phyloP scores from a whole-genome alignment of 768 basidiomycete species.

The Mrakia blollopis region DNA sequence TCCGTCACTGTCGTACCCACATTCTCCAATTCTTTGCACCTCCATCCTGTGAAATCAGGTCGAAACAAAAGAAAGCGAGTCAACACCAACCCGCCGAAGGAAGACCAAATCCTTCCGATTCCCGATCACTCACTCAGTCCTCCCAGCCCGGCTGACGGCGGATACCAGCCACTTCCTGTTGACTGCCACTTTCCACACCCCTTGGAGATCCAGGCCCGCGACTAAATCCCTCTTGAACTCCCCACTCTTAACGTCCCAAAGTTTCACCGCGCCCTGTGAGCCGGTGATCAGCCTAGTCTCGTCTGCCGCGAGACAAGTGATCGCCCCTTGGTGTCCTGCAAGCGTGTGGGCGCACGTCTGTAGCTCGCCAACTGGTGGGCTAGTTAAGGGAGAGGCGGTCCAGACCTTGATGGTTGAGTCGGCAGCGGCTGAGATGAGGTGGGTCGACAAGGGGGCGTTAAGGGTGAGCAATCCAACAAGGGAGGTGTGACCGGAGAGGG shows the following conservation, averaged over 20 bases:
- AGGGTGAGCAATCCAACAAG: neutral
- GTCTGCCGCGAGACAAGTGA: neutral
- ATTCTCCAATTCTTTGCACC: neutral
- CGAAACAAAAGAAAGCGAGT: neutral
- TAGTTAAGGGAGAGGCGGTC: neutral
- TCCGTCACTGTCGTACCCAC: neutral
- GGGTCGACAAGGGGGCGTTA: neutral
- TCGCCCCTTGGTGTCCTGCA: neutral
- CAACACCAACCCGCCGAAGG: neutral
- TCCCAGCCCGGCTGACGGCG: neutral
- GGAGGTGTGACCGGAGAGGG: neutral
- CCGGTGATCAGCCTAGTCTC: neutral
- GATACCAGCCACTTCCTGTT: neutral
- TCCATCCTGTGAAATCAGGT: neutral
- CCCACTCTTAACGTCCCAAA: neutral
- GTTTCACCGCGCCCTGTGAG: neutral
- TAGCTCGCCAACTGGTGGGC: neutral
- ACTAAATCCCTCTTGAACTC: neutral
- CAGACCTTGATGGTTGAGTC: neutral
- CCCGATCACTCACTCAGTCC: neutral
- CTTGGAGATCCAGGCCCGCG: neutral
- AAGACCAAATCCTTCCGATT: neutral
- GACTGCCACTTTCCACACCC: neutral
- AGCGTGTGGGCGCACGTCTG: neutral
- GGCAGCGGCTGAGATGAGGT: neutral